Evolutionary conservation across 2,329 filamentous ascomycete genomes (phyloP).

Genomic region (Hymenoscyphus scutula): DNA sequence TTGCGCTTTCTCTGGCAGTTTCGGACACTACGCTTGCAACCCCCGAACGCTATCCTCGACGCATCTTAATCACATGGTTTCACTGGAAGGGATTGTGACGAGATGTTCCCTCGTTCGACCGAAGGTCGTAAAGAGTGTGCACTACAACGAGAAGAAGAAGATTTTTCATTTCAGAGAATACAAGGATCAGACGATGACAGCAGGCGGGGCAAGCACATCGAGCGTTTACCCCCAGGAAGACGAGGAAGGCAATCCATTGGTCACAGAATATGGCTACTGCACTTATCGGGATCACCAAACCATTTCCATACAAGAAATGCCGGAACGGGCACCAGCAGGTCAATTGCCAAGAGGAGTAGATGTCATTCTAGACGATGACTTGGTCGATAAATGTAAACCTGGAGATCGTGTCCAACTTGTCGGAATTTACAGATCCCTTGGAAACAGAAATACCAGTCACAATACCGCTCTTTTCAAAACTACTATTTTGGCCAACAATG

Average conservation of each 20-base stretch:
- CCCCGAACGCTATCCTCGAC: slow-evolving; percentile 85
- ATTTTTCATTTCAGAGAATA: slow-evolving; percentile 90
- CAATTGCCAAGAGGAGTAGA: slow-evolving; percentile 94
- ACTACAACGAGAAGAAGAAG: slow-evolving; percentile 85
- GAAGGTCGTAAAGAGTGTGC: slow-evolving; percentile 97
- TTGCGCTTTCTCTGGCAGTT: slow-evolving; percentile 94
- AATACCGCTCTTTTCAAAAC: slow-evolving; percentile 95
- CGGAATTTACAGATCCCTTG: slow-evolving; percentile 91
- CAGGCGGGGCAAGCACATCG: slow-evolving; percentile 78
- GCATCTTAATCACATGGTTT: slow-evolving; percentile 95
- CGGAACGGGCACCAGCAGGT: slow-evolving; percentile 89
- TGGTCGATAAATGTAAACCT: slow-evolving; percentile 92
- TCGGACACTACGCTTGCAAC: slow-evolving; percentile 92
- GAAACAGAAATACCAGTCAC: slow-evolving; percentile 87
- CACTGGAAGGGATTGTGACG: slow-evolving; percentile 94
- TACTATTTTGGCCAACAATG: slow-evolving; percentile 87
- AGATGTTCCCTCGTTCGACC: slow-evolving; percentile 92
- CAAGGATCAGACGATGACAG: slow-evolving; percentile 93
- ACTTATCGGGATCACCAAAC: slow-evolving; percentile 96
- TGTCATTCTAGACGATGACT: slow-evolving; percentile 92
- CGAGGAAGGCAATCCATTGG: slow-evolving; percentile 84
- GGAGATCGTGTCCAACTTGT: slow-evolving; percentile 95
- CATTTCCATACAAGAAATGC: slow-evolving; percentile 99
- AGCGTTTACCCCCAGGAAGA: slow-evolving; percentile 95
- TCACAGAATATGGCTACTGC: slow-evolving; percentile 94